These are phyloP conservation scores for Suhomyces pyralidae DNA, from an alignment of 805 yeast genomes.

Conservation along the genomic window DNA sequence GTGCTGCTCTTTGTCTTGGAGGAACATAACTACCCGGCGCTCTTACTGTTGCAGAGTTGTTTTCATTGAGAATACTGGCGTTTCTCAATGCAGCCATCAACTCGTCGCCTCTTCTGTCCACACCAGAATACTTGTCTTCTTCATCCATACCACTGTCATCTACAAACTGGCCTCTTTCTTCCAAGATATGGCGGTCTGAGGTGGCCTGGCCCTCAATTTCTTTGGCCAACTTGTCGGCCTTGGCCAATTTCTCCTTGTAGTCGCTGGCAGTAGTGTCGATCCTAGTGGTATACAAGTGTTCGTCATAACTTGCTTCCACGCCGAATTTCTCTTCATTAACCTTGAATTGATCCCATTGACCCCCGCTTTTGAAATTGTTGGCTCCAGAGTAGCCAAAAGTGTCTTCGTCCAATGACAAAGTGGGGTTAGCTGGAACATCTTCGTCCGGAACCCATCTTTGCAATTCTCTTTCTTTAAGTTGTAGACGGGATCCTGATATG, in stretches of 20 bases:
- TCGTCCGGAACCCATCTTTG: conserved; percentile 82
- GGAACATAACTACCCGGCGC: conserved; percentile 49
- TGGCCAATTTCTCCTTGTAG: conserved; percentile 56
- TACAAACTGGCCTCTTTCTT: conserved; percentile 76
- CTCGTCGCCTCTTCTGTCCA: conserved; percentile 57
- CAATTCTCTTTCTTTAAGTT: conserved; percentile 64
- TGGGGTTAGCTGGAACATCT: conserved; percentile 33
- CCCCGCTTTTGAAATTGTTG: conserved; percentile 12
- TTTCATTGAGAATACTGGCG: conserved; percentile 21
- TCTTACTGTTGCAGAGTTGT: conserved; percentile 2
- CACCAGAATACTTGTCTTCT: conserved; percentile 95
- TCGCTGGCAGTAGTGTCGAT: conserved; percentile 70
- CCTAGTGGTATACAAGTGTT: conserved; percentile 80
- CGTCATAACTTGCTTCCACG: conserved; percentile 78
- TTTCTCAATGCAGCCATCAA: conserved; percentile 46
- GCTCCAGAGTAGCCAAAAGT: conserved; percentile 3
- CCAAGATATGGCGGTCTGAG: conserved; percentile 80
- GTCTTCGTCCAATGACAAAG: conserved; percentile 37
- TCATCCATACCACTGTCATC: conserved; percentile 91
- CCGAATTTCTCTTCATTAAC: conserved; percentile 90
- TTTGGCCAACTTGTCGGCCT: conserved; percentile 75
- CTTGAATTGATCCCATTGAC: conserved; percentile 89
- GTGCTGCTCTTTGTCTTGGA: conserved; percentile 54
- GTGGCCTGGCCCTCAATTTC: conserved; percentile 75
- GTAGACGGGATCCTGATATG: conserved; percentile 51